A percentile compares a stretch with the other conserved stretches of the same genome.
Evolutionary conservation across 139 green algal genomes (phyloP).

Genomic region (Penium margaritaceum): DNA sequence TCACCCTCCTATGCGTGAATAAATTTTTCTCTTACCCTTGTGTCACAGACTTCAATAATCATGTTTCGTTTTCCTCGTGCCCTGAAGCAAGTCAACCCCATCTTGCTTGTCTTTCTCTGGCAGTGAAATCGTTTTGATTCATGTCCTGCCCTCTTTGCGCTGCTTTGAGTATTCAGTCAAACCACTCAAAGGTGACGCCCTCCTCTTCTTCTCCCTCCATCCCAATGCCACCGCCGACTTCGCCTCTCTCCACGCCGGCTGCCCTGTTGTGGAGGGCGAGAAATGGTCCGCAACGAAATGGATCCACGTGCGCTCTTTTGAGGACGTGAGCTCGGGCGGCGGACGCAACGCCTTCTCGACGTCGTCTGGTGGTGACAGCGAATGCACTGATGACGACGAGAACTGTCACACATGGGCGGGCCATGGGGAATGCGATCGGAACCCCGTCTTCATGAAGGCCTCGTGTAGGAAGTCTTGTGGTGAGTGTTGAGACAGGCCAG

Average conservation of each 20-base stretch:
- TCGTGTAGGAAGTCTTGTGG: too few relatives aligned
- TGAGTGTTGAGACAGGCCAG: too few relatives aligned
- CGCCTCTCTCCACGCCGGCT: slow-evolving; percentile 34
- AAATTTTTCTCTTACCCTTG: too few relatives aligned
- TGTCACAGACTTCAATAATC: too few relatives aligned
- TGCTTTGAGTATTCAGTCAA: too few relatives aligned
- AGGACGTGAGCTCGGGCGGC: neutral
- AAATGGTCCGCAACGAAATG: slow-evolving; percentile 53
- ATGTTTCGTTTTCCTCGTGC: too few relatives aligned
- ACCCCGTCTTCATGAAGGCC: slow-evolving; percentile 49
- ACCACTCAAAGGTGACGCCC: slow-evolving; percentile 47
- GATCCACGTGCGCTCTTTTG: slow-evolving; percentile 26
- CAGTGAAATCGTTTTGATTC: too few relatives aligned
- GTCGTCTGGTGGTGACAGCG: slow-evolving; percentile 23
- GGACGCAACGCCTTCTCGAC: neutral
- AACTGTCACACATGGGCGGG: slow-evolving; percentile 46
- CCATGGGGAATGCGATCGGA: slow-evolving; percentile 48
- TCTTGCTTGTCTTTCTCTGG: too few relatives aligned
- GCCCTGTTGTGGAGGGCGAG: slow-evolving; percentile 42
- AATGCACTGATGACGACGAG: too few relatives aligned
- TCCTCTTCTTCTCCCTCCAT: slow-evolving; percentile 61
- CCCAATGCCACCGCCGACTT: slow-evolving; percentile 57
- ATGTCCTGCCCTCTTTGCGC: too few relatives aligned
- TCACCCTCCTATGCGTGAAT: too few relatives aligned
- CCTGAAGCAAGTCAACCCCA: too few relatives aligned